A percentile compares a stretch with the other conserved stretches of the same genome.
phyloP scores from a whole-genome alignment of 2,329 filamentous ascomycete genomes.

The Colletotrichum sp. region DNA sequence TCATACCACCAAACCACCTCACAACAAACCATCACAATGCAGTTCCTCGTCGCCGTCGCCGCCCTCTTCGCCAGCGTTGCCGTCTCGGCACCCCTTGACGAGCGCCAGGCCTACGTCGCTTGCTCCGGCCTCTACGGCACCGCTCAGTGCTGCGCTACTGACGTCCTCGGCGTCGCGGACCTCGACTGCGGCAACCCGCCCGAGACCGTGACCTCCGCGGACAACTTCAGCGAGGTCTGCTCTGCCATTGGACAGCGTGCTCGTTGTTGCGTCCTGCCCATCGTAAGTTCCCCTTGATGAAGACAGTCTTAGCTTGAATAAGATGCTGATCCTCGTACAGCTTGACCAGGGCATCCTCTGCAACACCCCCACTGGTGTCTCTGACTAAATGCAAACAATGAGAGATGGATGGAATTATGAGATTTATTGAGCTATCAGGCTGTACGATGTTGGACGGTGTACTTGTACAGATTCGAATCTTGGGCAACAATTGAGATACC shows the following conservation, averaged over 20 bases:
- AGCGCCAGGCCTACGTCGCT: conserved; percentile 43
- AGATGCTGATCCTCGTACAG: conserved; percentile 7
- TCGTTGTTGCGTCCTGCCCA: conserved; percentile 62
- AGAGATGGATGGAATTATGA: not conserved
- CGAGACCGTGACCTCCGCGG: conserved; percentile 38
- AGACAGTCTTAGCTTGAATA: not conserved
- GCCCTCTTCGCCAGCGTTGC: conserved; percentile 27
- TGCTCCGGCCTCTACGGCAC: conserved; percentile 48
- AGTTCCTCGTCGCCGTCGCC: conserved; percentile 17
- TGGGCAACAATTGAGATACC: not conserved
- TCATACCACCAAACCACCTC: not conserved
- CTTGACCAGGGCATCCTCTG: conserved; percentile 40
- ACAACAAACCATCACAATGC: not conserved
- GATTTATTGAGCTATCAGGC: not conserved
- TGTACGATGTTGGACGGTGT: not conserved
- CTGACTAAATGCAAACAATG: conserved; percentile 21
- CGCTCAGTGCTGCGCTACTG: conserved; percentile 65
- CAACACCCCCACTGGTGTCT: conserved; percentile 35
- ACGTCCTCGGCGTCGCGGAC: conserved; percentile 62
- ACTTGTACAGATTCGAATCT: not conserved
- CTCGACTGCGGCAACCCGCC: conserved; percentile 59
- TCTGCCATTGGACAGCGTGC: conserved; percentile 56
- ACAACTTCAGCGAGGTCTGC: conserved; percentile 52
- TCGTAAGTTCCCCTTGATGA: conserved; percentile 27
- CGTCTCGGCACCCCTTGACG: conserved; percentile 33